A percentile compares a stretch with the other conserved stretches of the same genome.
Evolutionary conservation across 139 green algal species (phyloP).

Genomic region (Chlamydomonas eustigma): DNA sequence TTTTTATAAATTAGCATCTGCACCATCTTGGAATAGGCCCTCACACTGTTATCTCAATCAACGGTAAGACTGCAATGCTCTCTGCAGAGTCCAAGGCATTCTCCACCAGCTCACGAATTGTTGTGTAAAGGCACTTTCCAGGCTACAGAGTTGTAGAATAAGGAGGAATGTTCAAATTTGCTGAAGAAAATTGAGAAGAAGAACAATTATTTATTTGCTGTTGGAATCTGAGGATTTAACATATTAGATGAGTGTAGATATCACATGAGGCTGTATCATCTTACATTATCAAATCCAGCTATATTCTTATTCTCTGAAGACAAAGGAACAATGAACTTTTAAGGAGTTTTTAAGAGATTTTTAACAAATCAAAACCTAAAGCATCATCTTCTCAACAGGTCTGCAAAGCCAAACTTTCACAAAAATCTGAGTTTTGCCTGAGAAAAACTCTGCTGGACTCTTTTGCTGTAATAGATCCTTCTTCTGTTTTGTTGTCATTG

Average conservation of each 20-base stretch:
- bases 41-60: slow-evolving; percentile 78
- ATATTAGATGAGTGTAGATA: neutral
- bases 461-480: slow-evolving; percentile 75
- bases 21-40: neutral
- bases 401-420: no score
- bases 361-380: neutral
- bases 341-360: no score
- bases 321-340: neutral
- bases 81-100: slow-evolving; percentile 92
- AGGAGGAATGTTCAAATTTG: no score
- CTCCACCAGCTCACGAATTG: slow-evolving; percentile 91
- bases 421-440: slow-evolving; percentile 19
- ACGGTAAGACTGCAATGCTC: slow-evolving; percentile 66
- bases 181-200: no score
- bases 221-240: no score
- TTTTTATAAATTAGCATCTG: neutral
- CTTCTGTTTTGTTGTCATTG: slow-evolving; percentile 25
- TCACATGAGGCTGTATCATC: slow-evolving; percentile 8
- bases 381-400: no score
- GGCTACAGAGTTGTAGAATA: no score
- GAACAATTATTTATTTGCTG: no score
- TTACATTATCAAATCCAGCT: slow-evolving; percentile 94
- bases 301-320: slow-evolving; percentile 95
- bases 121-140: slow-evolving; percentile 95
- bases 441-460: slow-evolving; percentile 94